Evolutionary conservation across 73 alveolate species (phyloP).

Genomic region (Paramecium caudatum): DNA sequence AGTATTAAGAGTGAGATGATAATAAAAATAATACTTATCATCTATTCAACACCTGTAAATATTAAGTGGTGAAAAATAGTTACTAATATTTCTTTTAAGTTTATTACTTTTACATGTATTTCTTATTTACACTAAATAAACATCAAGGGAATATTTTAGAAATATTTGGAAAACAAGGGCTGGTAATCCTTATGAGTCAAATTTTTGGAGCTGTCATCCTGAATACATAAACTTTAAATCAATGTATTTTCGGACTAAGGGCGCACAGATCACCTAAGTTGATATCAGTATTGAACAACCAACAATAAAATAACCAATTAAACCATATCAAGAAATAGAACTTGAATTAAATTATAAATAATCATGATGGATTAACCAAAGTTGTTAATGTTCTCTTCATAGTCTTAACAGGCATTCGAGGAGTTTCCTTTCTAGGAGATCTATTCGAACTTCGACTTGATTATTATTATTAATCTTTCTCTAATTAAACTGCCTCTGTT

Average conservation of each 20-base stretch:
- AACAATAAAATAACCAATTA: constrained; percentile 3
- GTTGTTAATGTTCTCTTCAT: constrained; percentile 24
- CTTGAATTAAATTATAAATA: too few relatives aligned
- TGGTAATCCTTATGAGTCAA: not conserved
- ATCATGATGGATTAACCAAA: not conserved
- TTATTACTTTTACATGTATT: not conserved
- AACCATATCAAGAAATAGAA: constrained; percentile 10
- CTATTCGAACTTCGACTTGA: constrained; percentile 49
- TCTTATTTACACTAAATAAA: not conserved
- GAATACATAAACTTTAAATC: not conserved
- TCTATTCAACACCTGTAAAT: constrained; percentile 36
- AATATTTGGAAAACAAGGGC: constrained; percentile 38
- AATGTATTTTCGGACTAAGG: not conserved
- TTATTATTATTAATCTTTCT: not conserved
- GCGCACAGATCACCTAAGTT: not conserved
- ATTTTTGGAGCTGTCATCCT: constrained; percentile 16
- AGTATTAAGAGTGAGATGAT: not conserved
- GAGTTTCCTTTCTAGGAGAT: constrained; percentile 43
- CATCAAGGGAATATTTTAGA: constrained; percentile 39
- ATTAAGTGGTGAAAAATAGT: constrained; percentile 48
- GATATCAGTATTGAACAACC: not conserved
- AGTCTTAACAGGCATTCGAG: not conserved
- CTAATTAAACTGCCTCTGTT: not conserved
- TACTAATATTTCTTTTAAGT: not conserved
- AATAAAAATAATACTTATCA: constrained; percentile 6